These are phyloP conservation scores for Mycena venus DNA, from an alignment of 768 basidiomycete genomes.

Conservation along the genomic window DNA sequence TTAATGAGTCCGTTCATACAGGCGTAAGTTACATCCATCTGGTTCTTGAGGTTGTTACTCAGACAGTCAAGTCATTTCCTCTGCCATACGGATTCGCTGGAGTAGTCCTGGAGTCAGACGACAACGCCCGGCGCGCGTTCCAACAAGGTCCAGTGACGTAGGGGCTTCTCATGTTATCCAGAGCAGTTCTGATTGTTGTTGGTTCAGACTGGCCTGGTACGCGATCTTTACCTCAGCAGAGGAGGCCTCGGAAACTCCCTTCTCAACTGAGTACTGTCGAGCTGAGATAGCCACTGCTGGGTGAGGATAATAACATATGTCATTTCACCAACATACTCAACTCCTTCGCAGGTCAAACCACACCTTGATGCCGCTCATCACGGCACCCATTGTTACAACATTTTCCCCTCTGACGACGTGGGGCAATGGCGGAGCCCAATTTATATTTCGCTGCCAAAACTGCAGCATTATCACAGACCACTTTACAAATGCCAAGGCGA, in stretches of 20 bases:
- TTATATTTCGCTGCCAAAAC: slow-evolving; percentile 20
- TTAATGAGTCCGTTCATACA: too few relatives aligned
- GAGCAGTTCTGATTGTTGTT: neutral
- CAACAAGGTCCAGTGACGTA: too few relatives aligned
- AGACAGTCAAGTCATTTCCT: neutral
- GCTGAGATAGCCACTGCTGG: neutral
- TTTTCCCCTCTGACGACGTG: slow-evolving; percentile 5
- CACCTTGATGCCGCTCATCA: neutral
- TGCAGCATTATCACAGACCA: slow-evolving; percentile 1
- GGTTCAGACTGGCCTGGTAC: neutral
- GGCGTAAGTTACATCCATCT: neutral
- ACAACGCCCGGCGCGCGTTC: too few relatives aligned
- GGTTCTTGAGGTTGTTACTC: neutral
- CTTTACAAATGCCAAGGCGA: neutral
- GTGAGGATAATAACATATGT: neutral
- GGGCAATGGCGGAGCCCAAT: neutral
- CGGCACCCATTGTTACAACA: neutral
- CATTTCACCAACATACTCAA: neutral
- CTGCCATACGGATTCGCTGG: slow-evolving; percentile 15
- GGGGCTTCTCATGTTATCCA: neutral
- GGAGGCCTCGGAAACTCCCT: neutral
- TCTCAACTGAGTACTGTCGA: neutral
- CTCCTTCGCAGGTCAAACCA: neutral
- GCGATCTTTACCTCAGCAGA: neutral
- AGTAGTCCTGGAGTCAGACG: neutral